A percentile compares a stretch with the other conserved stretches of the same genome.
phyloP scores from a whole-genome alignment of 495 filamentous ascomycete species.

The Trichoderma virens region DNA sequence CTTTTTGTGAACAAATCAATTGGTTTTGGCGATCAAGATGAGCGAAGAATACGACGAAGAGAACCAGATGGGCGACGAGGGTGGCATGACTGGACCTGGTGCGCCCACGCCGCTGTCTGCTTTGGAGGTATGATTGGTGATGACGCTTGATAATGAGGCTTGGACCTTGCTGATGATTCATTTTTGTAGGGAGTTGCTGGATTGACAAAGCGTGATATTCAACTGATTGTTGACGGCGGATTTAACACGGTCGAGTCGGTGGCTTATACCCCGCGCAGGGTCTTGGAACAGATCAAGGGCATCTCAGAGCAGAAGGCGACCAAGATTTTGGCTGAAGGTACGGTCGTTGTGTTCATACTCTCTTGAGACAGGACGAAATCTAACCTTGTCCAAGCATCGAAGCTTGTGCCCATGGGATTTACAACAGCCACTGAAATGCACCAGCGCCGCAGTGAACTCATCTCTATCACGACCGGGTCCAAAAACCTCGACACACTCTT shows the following conservation, averaged over 20 bases:
- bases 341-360: conserved; percentile 11
- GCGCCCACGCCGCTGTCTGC: conserved; percentile 85
- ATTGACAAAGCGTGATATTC: conserved; percentile 88
- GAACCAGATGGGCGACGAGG: conserved; percentile 33
- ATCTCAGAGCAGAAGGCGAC: conserved; percentile 94
- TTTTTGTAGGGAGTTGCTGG: conserved; percentile 65
- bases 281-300: conserved; percentile 90
- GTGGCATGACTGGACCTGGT: conserved; percentile 66
- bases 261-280: conserved; percentile 84
- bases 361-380: conserved; percentile 14
- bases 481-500: conserved; percentile 94
- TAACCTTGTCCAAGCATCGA: conserved; percentile 54
- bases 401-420: conserved; percentile 96
- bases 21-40: conserved; percentile 17
- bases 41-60: conserved; percentile 38
- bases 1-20: not conserved
- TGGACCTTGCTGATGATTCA: conserved; percentile 14
- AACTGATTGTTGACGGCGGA: conserved; percentile 83
- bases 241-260: conserved; percentile 93
- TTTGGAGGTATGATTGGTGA: conserved; percentile 60
- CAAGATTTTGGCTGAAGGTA: conserved; percentile 89
- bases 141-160: conserved; percentile 10
- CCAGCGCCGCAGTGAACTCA: conserved; percentile 86
- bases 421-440: conserved; percentile 99
- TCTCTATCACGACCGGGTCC: conserved; percentile 94